Evolutionary conservation across 495 filamentous ascomycete genomes (phyloP).

Genomic region (Aspergillus wentii): DNA sequence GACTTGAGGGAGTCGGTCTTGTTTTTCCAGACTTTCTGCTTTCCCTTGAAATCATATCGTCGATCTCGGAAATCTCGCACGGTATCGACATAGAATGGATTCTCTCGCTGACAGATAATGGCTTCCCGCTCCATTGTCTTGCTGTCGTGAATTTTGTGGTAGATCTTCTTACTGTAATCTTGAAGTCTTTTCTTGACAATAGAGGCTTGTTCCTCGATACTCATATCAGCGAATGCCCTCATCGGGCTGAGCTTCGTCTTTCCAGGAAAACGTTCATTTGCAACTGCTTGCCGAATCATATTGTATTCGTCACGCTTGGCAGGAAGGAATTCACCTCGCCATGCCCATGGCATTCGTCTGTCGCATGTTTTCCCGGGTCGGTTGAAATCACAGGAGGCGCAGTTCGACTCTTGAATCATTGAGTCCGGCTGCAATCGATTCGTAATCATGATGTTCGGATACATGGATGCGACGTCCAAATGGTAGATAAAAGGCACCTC

Average conservation of each 20-base stretch:
- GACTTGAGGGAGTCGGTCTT: conserved; percentile 84
- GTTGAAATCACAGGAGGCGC: conserved; percentile 98
- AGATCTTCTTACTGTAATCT: conserved; percentile 96
- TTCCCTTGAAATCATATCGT: conserved; percentile 95
- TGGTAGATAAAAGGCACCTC: conserved; percentile 95
- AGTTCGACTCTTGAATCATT: conserved; percentile 94
- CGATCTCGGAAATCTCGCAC: conserved; percentile 94
- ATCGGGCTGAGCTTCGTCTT: conserved; percentile 62
- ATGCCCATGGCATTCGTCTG: conserved; percentile 91
- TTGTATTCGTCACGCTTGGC: conserved; percentile 98
- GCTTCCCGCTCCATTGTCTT: conserved; percentile 92
- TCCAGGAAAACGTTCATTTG: conserved; percentile 86
- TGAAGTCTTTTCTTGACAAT: conserved; percentile 83
- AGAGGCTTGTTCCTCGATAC: conserved; percentile 74
- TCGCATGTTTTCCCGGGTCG: conserved; percentile 96
- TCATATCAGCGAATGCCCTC: conserved; percentile 76
- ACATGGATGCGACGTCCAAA: conserved; percentile 98
- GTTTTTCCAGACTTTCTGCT: conserved; percentile 97
- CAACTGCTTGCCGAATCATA: conserved; percentile 92
- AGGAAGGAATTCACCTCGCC: conserved; percentile 96
- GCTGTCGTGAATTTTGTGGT: conserved; percentile 97
- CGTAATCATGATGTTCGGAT: conserved; percentile 99
- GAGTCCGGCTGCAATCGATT: conserved; percentile 97
- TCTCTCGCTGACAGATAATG: conserved; percentile 97
- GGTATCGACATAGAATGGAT: conserved; percentile 97